Percentiles rank a stretch among this genome's conserved stretches.
Conservation (phyloP, 2,329 filamentous ascomycete genomes). For the Calonectria naviculata region DNA sequence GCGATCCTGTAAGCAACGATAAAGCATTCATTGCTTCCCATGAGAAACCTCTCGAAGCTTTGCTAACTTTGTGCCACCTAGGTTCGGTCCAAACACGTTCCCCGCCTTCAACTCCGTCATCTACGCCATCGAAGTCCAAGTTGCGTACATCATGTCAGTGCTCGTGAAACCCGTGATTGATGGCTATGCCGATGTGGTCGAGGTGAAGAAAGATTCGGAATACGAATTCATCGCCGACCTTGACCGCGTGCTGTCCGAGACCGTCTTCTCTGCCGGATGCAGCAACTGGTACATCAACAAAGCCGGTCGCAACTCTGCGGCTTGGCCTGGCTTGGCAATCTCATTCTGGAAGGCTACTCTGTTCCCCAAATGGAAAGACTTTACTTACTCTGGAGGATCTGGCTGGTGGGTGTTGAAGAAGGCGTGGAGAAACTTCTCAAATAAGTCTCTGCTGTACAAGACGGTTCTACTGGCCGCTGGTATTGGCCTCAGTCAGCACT, state of each 20-base stretch:
- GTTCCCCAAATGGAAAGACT: not conserved
- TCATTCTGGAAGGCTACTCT: slow-evolving; percentile 2
- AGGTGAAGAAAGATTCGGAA: slow-evolving; percentile 43
- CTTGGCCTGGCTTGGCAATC: slow-evolving; percentile 14
- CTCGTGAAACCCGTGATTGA: slow-evolving; percentile 20
- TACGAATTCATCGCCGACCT: slow-evolving; percentile 44
- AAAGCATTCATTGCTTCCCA: too few relatives aligned
- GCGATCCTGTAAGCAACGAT: slow-evolving; percentile 34
- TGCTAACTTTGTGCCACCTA: too few relatives aligned
- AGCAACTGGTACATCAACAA: slow-evolving; percentile 55
- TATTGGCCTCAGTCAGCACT: not conserved
- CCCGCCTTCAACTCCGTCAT: slow-evolving; percentile 45
- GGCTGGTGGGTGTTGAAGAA: not conserved
- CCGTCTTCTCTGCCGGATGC: slow-evolving; percentile 50
- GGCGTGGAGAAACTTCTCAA: not conserved
- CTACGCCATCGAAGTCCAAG: slow-evolving; percentile 35
- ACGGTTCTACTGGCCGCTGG: not conserved
- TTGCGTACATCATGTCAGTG: slow-evolving; percentile 30
- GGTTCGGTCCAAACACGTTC: slow-evolving; percentile 24
- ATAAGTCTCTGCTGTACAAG: not conserved
- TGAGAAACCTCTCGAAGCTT: too few relatives aligned
- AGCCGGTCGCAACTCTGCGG: slow-evolving; percentile 45
- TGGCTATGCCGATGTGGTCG: slow-evolving; percentile 1
- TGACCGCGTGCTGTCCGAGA: slow-evolving; percentile 43
- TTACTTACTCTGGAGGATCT: not conserved